A percentile compares a stretch with the other conserved stretches of the same genome.
Conservation (phyloP, 2,329 filamentous ascomycete species). For the Fusarium sp. region DNA sequence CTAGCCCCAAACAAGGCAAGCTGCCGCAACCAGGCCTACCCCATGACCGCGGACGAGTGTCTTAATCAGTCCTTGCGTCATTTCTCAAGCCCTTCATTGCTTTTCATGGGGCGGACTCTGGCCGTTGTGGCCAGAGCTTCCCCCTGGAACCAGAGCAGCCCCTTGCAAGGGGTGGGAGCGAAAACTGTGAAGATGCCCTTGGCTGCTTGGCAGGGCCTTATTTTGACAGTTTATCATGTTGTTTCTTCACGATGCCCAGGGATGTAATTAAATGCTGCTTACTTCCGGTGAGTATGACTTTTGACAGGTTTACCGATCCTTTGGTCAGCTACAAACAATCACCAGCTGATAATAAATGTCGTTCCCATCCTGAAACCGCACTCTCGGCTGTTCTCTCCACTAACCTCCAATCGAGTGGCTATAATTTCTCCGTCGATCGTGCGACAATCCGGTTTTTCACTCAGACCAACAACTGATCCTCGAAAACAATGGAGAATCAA, state of each 20-base stretch:
- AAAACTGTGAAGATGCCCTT: neutral
- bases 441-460: constrained; percentile 25
- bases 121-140: neutral
- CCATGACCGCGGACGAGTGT: neutral
- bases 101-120: neutral
- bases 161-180: neutral
- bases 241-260: neutral
- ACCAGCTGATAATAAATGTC: neutral
- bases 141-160: neutral
- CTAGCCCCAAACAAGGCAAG: constrained; percentile 34
- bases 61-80: constrained; percentile 25
- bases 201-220: neutral
- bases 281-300: neutral
- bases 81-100: constrained; percentile 3
- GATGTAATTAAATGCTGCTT: neutral
- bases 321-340: neutral
- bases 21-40: constrained; percentile 11
- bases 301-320: neutral
- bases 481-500: constrained; percentile 16
- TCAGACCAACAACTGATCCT: neutral
- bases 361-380: constrained; percentile 13
- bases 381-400: neutral
- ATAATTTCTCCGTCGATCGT: constrained; percentile 24
- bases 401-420: neutral
- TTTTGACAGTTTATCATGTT: neutral